Percentiles rank a stretch among this genome's conserved stretches.
Evolutionary conservation across 805 yeast genomes (phyloP).

Genomic region (Candida chauliodis): DNA sequence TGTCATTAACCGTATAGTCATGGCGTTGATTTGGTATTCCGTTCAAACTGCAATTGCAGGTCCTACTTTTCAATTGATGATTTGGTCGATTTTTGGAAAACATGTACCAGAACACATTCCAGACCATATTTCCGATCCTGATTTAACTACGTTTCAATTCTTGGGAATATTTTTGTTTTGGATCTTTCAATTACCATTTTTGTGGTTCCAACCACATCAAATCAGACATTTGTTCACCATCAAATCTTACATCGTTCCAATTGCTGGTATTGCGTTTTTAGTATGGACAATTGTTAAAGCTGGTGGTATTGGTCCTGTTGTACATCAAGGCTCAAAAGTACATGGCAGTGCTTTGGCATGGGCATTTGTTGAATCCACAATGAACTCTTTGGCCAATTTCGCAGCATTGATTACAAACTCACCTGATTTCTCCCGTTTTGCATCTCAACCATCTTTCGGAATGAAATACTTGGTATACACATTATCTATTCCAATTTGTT

Average conservation of each 20-base stretch:
- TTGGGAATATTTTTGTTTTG: constrained; percentile 79
- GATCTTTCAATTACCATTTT: constrained; percentile 73
- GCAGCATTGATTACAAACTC: constrained; percentile 87
- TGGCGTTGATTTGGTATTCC: constrained; percentile 86
- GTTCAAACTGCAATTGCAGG: constrained; percentile 87
- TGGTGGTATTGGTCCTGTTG: constrained; percentile 72
- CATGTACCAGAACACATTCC: constrained; percentile 60
- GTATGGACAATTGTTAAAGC: constrained; percentile 83
- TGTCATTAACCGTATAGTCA: constrained; percentile 78
- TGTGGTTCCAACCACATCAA: constrained; percentile 78
- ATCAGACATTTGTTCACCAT: constrained; percentile 81
- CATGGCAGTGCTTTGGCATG: constrained; percentile 66
- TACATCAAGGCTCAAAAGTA: constrained; percentile 48
- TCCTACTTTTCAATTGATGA: constrained; percentile 72
- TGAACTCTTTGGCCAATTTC: constrained; percentile 82
- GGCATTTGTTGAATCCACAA: constrained; percentile 75
- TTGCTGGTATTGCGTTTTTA: constrained; percentile 79
- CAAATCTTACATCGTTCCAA: constrained; percentile 74
- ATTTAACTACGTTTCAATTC: constrained; percentile 69
- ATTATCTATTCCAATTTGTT: constrained; percentile 69
- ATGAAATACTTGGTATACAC: constrained; percentile 44
- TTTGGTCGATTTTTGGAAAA: constrained; percentile 69
- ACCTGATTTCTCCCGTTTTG: constrained; percentile 86
- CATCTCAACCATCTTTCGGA: constrained; percentile 43
- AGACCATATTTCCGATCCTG: constrained; percentile 54